Base-by-base conservation (phyloP, 176 grass and related monocot species). In the Eleusine coracana region DNA sequence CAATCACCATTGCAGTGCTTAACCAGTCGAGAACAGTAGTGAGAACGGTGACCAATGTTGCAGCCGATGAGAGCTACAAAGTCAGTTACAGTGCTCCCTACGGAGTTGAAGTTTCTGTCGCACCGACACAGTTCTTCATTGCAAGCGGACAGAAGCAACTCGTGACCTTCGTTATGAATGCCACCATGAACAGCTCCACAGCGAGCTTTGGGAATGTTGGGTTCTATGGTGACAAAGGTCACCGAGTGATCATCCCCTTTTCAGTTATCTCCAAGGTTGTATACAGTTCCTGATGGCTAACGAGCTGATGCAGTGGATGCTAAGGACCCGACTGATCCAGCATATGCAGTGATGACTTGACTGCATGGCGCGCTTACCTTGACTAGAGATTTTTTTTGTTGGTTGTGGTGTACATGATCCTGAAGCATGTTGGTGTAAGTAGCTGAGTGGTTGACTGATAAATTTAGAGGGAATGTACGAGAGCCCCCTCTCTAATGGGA, bases 1-100 rank as follows among this genome's bases (percentile, higher is more conserved):
- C 93, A 0, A 89, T 99, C 70, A 96, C 96, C 71, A 86, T 99
- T 75, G 82, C 93, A 1, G 74, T 94, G 28, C 93, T 99, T 45
- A 94, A 92, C 68, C 91, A 86, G 74, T 85, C 87, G 3, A 93
- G 91, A 83, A 88, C 65, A 15, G 17, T 96, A 74, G 78, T 69
- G 3, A 83, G 93, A 81, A 92, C 77, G 2, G 73, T 99, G 20
- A 96, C 77, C 8, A 99, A 96, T 67, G 80, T 96, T 52, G 96
- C 89, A 1, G 69, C 81, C 0, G 73, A 93, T 28, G 96, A 99
- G 77, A 85, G 61, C n/a, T 99, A 96, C 76, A 91, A 58, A 1
- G 31, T 94, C 73, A 91, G 87, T 17, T 96, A 70, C 73, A 96
- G 67, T 21, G 76, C 83, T 36, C 96, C 96, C 46, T 94, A 87